Evolutionary conservation across 805 yeast genomes (phyloP).

Genomic region (Metschnikowia anglica): DNA sequence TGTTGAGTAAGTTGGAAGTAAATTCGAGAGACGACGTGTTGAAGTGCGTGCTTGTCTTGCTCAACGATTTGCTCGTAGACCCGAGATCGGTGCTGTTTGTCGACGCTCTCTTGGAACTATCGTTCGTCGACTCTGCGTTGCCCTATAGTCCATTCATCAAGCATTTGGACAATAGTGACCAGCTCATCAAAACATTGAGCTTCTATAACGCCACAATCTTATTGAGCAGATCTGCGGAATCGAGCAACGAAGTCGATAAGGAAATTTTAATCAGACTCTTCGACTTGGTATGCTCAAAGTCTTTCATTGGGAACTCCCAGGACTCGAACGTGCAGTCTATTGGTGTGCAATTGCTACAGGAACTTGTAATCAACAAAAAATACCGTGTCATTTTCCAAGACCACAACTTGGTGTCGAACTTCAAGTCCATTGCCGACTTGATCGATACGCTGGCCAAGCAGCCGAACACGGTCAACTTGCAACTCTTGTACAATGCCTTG

Average conservation of each 20-base stretch:
- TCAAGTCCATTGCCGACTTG: conserved; percentile 33
- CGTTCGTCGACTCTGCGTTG: conserved; percentile 42
- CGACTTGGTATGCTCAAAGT: conserved; percentile 33
- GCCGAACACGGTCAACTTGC: conserved; percentile 55
- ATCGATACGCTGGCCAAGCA: conserved; percentile 31
- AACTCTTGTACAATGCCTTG: conserved; percentile 78
- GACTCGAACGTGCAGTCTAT: conserved; percentile 56
- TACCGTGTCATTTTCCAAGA: conserved; percentile 52
- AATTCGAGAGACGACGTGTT: conserved; percentile 60
- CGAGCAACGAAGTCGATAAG: conserved; percentile 29
- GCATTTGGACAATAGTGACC: conserved; percentile 55
- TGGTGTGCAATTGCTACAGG: conserved; percentile 61
- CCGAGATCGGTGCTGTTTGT: conserved; percentile 34
- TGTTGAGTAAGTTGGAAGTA: conserved; percentile 48
- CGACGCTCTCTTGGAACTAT: conserved; percentile 42
- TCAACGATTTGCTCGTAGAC: conserved; percentile 54
- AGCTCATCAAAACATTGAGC: conserved; percentile 53
- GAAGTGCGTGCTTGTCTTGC: conserved; percentile 60
- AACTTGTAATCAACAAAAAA: conserved; percentile 52
- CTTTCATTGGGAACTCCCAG: conserved; percentile 29
- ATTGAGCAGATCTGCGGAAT: conserved; percentile 31
- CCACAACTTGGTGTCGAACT: conserved; percentile 34
- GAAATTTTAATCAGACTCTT: conserved; percentile 41
- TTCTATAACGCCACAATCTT: conserved; percentile 55
- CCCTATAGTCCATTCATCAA: conserved; percentile 55